Percentiles rank a stretch among this genome's conserved stretches.
Evolutionary conservation across 208 protist species (phyloP).

Genomic region (Leishmania amazonensis): DNA sequence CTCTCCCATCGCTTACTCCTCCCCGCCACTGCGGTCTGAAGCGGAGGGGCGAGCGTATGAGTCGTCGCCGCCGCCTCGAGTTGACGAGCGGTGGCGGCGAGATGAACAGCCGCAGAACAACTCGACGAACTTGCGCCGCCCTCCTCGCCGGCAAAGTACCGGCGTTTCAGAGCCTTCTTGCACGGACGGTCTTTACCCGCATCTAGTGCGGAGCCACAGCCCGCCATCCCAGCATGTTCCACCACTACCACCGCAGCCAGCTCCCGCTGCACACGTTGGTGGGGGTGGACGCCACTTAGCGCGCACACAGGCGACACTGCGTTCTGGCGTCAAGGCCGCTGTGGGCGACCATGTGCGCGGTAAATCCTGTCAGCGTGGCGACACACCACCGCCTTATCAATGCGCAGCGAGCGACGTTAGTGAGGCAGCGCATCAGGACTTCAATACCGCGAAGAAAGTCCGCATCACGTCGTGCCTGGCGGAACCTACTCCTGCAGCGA

Average conservation of each 20-base stretch:
- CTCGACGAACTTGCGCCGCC: not conserved
- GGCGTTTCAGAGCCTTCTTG: not conserved
- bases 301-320: not conserved
- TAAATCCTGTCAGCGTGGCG: not conserved
- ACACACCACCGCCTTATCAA: not conserved
- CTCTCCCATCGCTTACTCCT: not conserved
- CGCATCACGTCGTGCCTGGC: not conserved
- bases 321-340: not conserved
- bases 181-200: constrained; percentile 2
- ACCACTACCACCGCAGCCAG: not conserved
- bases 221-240: not conserved
- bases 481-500: not conserved
- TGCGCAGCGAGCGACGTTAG: not conserved
- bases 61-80: not conserved
- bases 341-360: not conserved
- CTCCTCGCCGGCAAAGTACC: not conserved
- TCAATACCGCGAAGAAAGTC: not conserved
- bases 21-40: not conserved
- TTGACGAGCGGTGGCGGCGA: not conserved
- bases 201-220: constrained; percentile 14
- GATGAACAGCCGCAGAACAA: not conserved
- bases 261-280: not conserved
- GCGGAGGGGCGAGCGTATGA: not conserved
- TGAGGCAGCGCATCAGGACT: not conserved
- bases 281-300: not conserved